Conservation (phyloP, 2,329 filamentous ascomycete genomes). For the Aspergillus neotritici region DNA sequence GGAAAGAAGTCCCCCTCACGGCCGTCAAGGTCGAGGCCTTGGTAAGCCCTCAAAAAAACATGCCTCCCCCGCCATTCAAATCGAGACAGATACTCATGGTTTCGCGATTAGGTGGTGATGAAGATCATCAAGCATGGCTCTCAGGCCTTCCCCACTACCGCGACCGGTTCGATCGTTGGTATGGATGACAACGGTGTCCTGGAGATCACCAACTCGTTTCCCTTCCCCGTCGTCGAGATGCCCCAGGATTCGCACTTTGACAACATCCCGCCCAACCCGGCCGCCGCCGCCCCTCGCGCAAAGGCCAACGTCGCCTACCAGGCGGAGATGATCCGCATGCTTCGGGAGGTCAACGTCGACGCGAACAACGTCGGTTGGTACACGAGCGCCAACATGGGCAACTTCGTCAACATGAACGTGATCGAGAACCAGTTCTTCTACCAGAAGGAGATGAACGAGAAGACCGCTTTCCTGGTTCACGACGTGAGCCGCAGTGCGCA, state of each 20-base stretch:
- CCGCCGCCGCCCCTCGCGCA: constrained; percentile 81
- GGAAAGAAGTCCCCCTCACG: constrained; percentile 68
- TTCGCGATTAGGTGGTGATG: constrained; percentile 69
- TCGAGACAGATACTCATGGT: constrained; percentile 20
- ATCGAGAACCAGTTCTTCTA: constrained; percentile 98
- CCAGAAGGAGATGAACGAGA: constrained; percentile 85
- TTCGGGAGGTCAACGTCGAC: constrained; percentile 96
- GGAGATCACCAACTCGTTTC: constrained; percentile 91
- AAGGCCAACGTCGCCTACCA: constrained; percentile 88
- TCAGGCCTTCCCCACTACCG: constrained; percentile 77
- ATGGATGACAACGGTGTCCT: constrained; percentile 80
- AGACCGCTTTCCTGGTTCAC: constrained; percentile 82
- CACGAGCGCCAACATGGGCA: constrained; percentile 96
- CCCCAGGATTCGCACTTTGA: constrained; percentile 67
- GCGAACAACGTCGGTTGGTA: constrained; percentile 99
- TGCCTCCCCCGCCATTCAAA: constrained; percentile 21
- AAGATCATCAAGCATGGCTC: constrained; percentile 97
- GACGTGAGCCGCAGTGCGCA: constrained; percentile 94
- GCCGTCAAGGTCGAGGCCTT: constrained; percentile 91
- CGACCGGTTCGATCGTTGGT: constrained; percentile 85
- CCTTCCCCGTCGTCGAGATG: constrained; percentile 78
- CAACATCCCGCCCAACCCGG: constrained; percentile 61
- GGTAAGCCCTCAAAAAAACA: constrained; percentile 53
- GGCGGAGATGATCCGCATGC: constrained; percentile 92
- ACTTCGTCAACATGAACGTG: constrained; percentile 90